Conservation (phyloP, 1,139 yeast genomes). For the Lizanozyma gosingica region DNA sequence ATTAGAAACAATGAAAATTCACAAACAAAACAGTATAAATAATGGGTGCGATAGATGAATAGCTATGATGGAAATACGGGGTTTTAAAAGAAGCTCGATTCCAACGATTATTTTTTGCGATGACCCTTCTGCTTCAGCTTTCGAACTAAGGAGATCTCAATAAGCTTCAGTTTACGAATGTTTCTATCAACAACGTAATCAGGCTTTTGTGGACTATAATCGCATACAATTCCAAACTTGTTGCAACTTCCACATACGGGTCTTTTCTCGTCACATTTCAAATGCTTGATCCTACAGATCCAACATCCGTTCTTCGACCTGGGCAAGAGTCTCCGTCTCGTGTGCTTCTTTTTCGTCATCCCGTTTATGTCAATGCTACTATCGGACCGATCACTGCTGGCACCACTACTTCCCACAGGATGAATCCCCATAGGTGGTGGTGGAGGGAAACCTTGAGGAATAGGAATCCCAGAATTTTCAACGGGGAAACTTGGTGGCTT, state of each 20-base stretch:
- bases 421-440: not conserved
- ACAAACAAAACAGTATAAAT: too few relatives aligned
- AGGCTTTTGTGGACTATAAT: conserved; percentile 34
- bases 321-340: conserved; percentile 34
- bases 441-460: not conserved
- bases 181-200: conserved; percentile 31
- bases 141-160: conserved; percentile 22
- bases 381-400: not conserved
- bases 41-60: too few relatives aligned
- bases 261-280: conserved; percentile 36
- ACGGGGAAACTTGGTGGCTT: not conserved
- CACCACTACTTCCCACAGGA: not conserved
- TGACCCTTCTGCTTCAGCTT: conserved; percentile 14
- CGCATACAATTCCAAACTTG: conserved; percentile 37
- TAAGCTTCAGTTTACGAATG: conserved; percentile 26
- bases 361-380: not conserved
- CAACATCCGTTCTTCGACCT: conserved; percentile 41
- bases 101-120: not conserved
- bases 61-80: too few relatives aligned
- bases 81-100: too few relatives aligned
- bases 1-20: too few relatives aligned
- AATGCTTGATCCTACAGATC: conserved; percentile 43
- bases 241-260: conserved; percentile 33
- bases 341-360: conserved; percentile 20
- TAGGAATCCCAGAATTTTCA: not conserved